Conservation (phyloP, 176 grass and related monocot genomes). For the Oryza punctata region DNA sequence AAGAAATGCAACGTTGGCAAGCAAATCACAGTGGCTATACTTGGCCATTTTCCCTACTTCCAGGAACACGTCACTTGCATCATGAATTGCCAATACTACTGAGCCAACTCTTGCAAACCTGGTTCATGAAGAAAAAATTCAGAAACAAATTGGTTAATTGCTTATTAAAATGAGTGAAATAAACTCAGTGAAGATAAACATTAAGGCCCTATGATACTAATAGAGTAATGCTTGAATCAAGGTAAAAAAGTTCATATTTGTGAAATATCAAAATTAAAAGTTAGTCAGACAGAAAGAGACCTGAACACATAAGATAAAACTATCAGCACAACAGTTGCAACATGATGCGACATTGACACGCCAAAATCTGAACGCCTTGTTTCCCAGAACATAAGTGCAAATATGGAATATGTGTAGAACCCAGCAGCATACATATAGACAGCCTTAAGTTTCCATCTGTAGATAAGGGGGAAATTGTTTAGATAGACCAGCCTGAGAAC, state of each 20-base stretch:
- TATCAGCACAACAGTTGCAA: conserved; percentile 67
- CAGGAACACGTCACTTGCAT: conserved; percentile 79
- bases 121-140: conserved; percentile 39
- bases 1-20: conserved; percentile 65
- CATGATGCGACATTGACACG: conserved; percentile 82
- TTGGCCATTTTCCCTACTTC: conserved; percentile 83
- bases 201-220: not conserved
- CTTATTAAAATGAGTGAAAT: not conserved
- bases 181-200: not conserved
- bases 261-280: conserved; percentile 13
- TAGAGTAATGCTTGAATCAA: not conserved
- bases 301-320: conserved; percentile 78
- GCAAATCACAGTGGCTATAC: conserved; percentile 63
- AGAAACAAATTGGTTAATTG: not conserved
- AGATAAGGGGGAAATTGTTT: conserved; percentile 24
- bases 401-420: conserved; percentile 87
- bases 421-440: conserved; percentile 89
- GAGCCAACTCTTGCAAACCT: conserved; percentile 83
- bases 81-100: conserved; percentile 76
- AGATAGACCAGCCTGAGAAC: conserved; percentile 20
- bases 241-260: not conserved
- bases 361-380: conserved; percentile 80
- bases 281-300: conserved; percentile 37
- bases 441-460: conserved; percentile 76
- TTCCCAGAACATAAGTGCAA: conserved; percentile 92